Conservation (phyloP, 495 filamentous ascomycete species). For the Friedmanniomyces endolithicus region DNA sequence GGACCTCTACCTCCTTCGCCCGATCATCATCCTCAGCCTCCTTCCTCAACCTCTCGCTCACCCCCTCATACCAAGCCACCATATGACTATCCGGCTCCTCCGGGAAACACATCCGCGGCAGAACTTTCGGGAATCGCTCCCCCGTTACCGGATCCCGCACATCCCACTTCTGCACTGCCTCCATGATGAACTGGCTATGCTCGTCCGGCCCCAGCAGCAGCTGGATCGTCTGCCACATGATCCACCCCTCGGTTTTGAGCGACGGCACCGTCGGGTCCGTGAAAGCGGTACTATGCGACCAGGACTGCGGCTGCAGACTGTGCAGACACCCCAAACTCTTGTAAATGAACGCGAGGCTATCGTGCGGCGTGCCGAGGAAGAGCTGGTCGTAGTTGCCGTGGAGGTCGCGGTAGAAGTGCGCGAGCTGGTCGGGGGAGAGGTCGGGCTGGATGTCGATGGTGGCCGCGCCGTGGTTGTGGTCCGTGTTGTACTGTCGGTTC, state of each 20-base stretch:
- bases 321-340: constrained; percentile 75
- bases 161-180: constrained; percentile 62
- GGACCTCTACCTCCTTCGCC: constrained; percentile 12
- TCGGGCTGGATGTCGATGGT: constrained; percentile 44
- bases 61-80: constrained; percentile 69
- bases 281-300: constrained; percentile 48
- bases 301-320: constrained; percentile 43
- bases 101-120: constrained; percentile 70
- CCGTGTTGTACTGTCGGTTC: constrained; percentile 16
- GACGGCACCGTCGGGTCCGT: constrained; percentile 66
- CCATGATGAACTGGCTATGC: constrained; percentile 72
- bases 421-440: constrained; percentile 71
- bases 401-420: constrained; percentile 75
- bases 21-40: constrained; percentile 27
- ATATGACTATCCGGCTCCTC: constrained; percentile 61
- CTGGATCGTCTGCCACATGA: constrained; percentile 90
- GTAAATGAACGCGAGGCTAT: constrained; percentile 80
- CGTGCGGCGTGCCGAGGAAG: constrained; percentile 63
- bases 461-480: constrained; percentile 33
- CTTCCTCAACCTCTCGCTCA: constrained; percentile 40
- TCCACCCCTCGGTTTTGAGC: constrained; percentile 70
- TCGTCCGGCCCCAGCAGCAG: constrained; percentile 76
- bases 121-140: constrained; percentile 56
- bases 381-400: constrained; percentile 83
- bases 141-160: constrained; percentile 62